Evolutionary conservation across 23 red algal genomes (phyloP), one percentile per base, ranked within the genome.

Genomic region (Cyanidium caldarium): DNA sequence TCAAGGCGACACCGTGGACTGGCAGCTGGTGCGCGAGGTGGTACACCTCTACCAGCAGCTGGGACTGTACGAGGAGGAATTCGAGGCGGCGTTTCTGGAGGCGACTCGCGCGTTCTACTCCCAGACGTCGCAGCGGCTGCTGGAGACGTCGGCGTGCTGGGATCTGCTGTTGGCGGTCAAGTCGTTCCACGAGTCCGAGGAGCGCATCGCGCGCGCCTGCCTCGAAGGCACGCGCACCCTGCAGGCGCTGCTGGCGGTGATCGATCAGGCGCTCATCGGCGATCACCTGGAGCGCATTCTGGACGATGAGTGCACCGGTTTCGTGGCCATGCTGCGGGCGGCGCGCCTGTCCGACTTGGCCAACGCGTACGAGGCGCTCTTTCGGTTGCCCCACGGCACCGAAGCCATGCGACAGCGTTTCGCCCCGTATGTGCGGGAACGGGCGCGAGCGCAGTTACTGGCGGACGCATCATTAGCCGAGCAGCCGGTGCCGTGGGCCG

Each of bases 81-180:
- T 98, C 80, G 92, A 98, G 72, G 69, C 71, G 23, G 72, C 57
- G 1, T 81, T 98, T 40, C 76, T 98, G 43, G 77, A 88, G 36
- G 79, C 77, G 1, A 85, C 92, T 13, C 25, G 69, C 3, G 80
- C 68, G 21, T 98, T 89, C 75, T 98, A 98, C 68, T 76, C 78
- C 28, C 41, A 46, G 16, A 83, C 87, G 68, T 77, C 82, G 20
- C 72, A 57, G 34, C 37, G 70, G 1, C 76, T 83, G 35, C 66
- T 98, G 14, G 45, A 78, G 20, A 84, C 78, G 34, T 81, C 67
- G 35, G 68, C 81, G 2, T 81, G 80, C 66, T 76, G 83, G 3
- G 84, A 83, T 15, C 88, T 84, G 40, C 67, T 98, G 45, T 57
- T 66, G 0, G 73, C 77, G 17, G 92, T 83, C 0, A 65, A 58